Evolutionary conservation across 2,329 filamentous ascomycete species (phyloP), one percentile per base, ranked within the genome.

Genomic region (Plectosphaerella sp.): DNA sequence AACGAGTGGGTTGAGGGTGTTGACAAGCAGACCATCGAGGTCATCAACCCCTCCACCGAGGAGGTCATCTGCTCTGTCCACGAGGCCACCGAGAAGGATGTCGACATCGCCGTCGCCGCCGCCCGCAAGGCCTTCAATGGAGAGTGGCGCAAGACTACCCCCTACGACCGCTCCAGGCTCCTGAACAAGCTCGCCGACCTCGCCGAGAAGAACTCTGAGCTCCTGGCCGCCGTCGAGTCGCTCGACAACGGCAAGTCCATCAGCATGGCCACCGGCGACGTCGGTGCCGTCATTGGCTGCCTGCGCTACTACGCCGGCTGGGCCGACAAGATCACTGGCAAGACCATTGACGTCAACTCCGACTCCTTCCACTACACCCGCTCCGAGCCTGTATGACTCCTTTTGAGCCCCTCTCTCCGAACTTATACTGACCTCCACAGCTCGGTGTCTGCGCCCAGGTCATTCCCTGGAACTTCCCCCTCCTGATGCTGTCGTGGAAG

Each of bases 261-360:
- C 68, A 78, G 66, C 64, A 83, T 90, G 80, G 87, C 89, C 57
- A 87, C 84, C 66, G 87, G 84, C 37, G 91, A 96, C 66, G 79
- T 96, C 42, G 74, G 70, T 51, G 80, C 82, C 60, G 85, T 86
- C 53, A 77, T 82, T 58, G 85, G 79, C 65, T 87, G 82, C 73
- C 72, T 97, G 64, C 84, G 91, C 71, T 67, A 74, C 68, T 74
- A 73, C 64, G 91, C 82, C 65, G 91, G 91, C 56, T 96, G 88
- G 86, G 89, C 91, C 63, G 91, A 96, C 79, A 96, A 96, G 84
- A 86, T 94, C 59, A 80, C 86, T 71, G 91, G 91, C 71, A 91
- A 92, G 78, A 90, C 91, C 52, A 85, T 94, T 59, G 89, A 95
- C 63, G 88, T 90, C 61, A 76, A 80, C 63, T 80, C 83, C 53